A percentile compares a stretch with the other conserved stretches of the same genome.
Evolutionary conservation across 129 eudicot genomes (phyloP).

Genomic region (Kitagawia praeruptora): DNA sequence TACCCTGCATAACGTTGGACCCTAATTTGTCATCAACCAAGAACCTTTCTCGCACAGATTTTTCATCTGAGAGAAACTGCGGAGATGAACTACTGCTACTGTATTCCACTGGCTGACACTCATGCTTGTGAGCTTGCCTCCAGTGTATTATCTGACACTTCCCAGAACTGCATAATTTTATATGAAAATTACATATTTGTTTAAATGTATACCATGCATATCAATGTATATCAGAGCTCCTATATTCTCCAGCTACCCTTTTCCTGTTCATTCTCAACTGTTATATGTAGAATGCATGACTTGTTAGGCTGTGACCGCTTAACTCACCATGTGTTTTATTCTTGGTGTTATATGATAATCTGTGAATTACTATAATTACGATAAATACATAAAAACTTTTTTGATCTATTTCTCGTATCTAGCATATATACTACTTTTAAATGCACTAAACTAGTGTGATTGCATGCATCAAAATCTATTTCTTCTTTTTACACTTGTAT

Average conservation of each 20-base stretch:
- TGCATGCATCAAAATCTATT: not conserved
- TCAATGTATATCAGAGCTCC: not conserved
- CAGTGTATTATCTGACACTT: conserved; percentile 92
- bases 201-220: not conserved
- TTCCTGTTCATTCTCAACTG: not conserved
- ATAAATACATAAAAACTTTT: not conserved
- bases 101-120: conserved; percentile 56
- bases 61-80: conserved; percentile 30
- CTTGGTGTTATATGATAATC: not conserved
- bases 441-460: not conserved
- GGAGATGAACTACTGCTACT: conserved; percentile 31
- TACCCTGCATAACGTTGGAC: conserved; percentile 22
- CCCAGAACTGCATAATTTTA: conserved; percentile 60
- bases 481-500: not conserved
- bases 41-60: conserved; percentile 25
- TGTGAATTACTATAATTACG: not conserved
- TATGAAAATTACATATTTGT: not conserved
- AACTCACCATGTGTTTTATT: not conserved
- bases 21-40: conserved; percentile 20
- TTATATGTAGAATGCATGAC: not conserved
- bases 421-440: not conserved
- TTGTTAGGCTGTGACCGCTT: not conserved
- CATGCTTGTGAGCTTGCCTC: conserved; percentile 86
- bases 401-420: not conserved
- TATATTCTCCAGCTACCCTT: not conserved